Base-by-base conservation (phyloP, 352 stramenopile species). In the Saprolegnia diclina region DNA sequence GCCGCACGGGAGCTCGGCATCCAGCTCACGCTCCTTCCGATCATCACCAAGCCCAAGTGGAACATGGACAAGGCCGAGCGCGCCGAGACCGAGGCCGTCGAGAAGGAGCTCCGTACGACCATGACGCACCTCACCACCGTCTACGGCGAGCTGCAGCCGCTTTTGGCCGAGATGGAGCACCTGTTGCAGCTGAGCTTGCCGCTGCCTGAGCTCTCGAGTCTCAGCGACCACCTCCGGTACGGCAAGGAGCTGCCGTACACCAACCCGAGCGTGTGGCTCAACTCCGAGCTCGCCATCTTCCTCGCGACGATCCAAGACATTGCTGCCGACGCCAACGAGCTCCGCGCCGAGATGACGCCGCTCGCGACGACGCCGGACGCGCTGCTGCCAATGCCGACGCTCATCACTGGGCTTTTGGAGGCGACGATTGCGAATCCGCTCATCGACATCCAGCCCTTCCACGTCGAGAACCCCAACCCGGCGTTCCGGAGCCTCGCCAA, bases 401-500 rank as follows among this genome's bases (percentile, higher is more conserved):
- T 6, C 9, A 22, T 66, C 44, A 13, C 46, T 11, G 11, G 44
- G 21, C 54, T 45, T 11, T 19, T 69, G 26, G 63, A 59, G 1
- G 21, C 44, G 5, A 52, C 54, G 16, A 62, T 69, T 48, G 63
- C 42, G 19, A 69, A 69, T 18, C 63, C 83, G 0, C 74, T 85
- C 66, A 82, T 89, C 62, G 79, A 79, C 68, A 91, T 92, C 62
- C 82, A 83, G 26, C 86, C 86, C 5, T 94, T 94, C 74, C 85
- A 92, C 72, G 75, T 91, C 45, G 89, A 91, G 72, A 81, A 88
- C 65, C 75, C 63, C 6, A 52, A 69, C 42, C 63, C 63, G 9
- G 50, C 46, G 9, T 69, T 40, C 53, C 38, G 38, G 40, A 38
- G 63, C 37, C 53, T 69, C 4, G 29, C 63, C 26, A 44, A 59